These are phyloP conservation scores for Sclerotinia nivalis DNA, from an alignment of 2,329 filamentous ascomycete genomes.

Conservation along the genomic window DNA sequence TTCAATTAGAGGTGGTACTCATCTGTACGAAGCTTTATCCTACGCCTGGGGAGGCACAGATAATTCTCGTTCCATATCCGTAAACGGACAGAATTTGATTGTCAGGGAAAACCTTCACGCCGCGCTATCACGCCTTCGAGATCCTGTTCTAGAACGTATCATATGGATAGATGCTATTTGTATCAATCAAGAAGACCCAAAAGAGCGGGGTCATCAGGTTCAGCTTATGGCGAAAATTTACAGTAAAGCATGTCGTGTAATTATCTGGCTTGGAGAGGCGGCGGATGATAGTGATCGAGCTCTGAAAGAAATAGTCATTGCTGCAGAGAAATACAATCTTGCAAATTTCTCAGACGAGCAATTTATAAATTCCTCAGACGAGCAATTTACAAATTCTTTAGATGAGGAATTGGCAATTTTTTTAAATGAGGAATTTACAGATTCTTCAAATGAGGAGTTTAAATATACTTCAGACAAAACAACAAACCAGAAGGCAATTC, in stretches of 20 bases:
- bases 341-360: too few relatives aligned
- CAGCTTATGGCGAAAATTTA: constrained; percentile 25
- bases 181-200: neutral
- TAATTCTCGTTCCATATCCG: neutral
- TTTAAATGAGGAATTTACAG: too few relatives aligned
- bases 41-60: neutral
- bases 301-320: neutral
- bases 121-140: neutral
- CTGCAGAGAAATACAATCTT: neutral
- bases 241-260: constrained; percentile 19
- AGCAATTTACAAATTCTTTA: too few relatives aligned
- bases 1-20: constrained; percentile 14
- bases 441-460: too few relatives aligned
- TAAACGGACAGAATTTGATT: neutral
- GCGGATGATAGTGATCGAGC: neutral
- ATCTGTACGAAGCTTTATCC: constrained; percentile 21
- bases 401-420: too few relatives aligned
- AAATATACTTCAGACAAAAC: too few relatives aligned
- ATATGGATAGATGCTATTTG: neutral
- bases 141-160: neutral
- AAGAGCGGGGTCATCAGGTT: constrained; percentile 22
- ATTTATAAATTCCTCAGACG: too few relatives aligned
- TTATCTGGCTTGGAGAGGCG: constrained; percentile 12
- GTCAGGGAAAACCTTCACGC: neutral
- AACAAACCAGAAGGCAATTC: neutral